Base-by-base conservation (phyloP, 78 protist genomes). In the Bigelowiella natans region DNA sequence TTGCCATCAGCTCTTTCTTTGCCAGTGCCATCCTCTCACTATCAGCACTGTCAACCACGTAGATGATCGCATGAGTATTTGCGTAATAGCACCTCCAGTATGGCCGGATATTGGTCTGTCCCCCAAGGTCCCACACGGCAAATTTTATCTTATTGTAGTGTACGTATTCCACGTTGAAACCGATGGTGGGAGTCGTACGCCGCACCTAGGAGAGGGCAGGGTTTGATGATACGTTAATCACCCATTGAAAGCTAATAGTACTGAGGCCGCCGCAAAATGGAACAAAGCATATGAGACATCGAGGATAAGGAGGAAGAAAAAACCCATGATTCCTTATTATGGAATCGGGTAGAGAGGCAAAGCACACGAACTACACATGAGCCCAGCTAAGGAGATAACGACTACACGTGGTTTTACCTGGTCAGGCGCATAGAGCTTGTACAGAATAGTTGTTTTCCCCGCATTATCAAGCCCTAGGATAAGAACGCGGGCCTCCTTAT, bases 41-140 rank as follows among this genome's bases (percentile, higher is more conserved):
- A 28, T 83, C 92, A 1, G 96, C 89, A 0, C 94, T 36, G 91
- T 97, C 99, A 0, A 96, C 95, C 1, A 98, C 99, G 92, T 94
- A 98, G 37, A 98, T 96, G 89, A 98, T 93, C 0, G 97, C 99
- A 38, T 96, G 91, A 2, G 99, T 97, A 91, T 96, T 95, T 37
- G 92, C 95, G 89, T 96, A 98, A 92, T 97, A 98, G 95, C 98
- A 97, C 31, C 99, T 88, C 99, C 99, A 98, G 94, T 96, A 96
- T 0, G 99, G 99, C 7, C 99, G 92, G 84, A 90, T 90, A 0
- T 29, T 36, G 37, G 92, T 90, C 63, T 90, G 92, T 29, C 92
- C 92, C 3, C 92, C 94, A 1, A 93, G 39, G 39, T 90, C 93
- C 92, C 95, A 87, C 37, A 95, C 98, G 31, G 95, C 97, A 82